These are phyloP conservation scores for Cadophora gregata DNA, from an alignment of 2,329 filamentous ascomycete genomes.

Conservation along the genomic window DNA sequence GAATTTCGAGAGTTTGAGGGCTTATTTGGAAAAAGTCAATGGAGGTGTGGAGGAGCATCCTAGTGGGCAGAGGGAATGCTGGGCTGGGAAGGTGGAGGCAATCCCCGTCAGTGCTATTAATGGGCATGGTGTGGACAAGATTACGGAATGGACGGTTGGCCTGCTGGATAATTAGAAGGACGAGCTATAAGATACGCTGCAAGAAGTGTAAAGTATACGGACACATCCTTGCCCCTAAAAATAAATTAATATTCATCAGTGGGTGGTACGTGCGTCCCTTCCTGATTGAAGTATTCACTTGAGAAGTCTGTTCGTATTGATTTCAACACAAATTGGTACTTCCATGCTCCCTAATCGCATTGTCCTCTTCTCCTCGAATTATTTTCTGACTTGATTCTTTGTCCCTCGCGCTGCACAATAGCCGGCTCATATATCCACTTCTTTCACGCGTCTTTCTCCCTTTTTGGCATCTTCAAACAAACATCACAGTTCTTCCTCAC, in stretches of 20 bases:
- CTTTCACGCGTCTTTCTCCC: background rate
- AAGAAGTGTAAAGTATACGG: background rate
- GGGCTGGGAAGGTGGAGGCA: constrained; percentile 68
- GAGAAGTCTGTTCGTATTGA: too few relatives aligned
- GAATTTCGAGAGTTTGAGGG: constrained; percentile 73
- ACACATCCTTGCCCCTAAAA: background rate
- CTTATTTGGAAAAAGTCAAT: constrained; percentile 72
- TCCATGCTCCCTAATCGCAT: too few relatives aligned
- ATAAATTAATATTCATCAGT: too few relatives aligned
- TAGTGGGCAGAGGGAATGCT: constrained; percentile 63
- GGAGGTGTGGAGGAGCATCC: constrained; percentile 72
- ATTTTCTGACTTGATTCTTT: too few relatives aligned
- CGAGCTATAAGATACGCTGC: constrained; percentile 1
- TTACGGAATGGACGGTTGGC: constrained; percentile 75
- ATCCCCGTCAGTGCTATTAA: constrained; percentile 91
- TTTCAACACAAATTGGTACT: too few relatives aligned
- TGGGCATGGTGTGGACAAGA: constrained; percentile 79
- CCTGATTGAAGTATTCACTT: background rate
- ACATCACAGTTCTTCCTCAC: background rate
- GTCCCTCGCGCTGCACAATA: too few relatives aligned
- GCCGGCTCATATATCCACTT: background rate
- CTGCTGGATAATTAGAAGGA: constrained; percentile 53
- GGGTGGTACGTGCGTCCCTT: background rate
- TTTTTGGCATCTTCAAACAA: background rate
- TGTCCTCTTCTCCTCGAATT: too few relatives aligned